Base-by-base conservation (phyloP, 371 early-diverging fungal species). In the Lichtheimia corymbifera region DNA sequence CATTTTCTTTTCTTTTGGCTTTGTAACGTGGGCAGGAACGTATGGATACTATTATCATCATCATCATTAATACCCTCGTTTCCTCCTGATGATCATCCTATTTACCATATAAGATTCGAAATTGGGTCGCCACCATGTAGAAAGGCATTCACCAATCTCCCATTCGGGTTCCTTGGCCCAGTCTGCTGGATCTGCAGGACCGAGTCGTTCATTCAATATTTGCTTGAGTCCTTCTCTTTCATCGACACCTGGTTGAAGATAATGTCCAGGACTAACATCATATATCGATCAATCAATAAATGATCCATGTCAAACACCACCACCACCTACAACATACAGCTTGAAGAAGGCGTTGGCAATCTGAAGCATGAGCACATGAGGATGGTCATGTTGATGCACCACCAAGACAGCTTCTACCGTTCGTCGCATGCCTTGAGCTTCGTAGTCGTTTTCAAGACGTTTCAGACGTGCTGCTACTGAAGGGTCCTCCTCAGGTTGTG, bases 371-470 rank as follows among this genome's bases (percentile, higher is more conserved):
- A 93, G 73, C 9, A 93, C 88, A 59, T 92, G 92, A 11, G 93
- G 93, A 75, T 91, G 91, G 50, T 85, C 85, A 65, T 92, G 90
- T 61, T 91, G 90, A 72, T 93, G 92, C 20, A 91, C 90, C 1
- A 92, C 81, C 17, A 93, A 64, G 0, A 91, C 87, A 6, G 83
- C 93, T 68, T 91, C 92, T 6, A 92, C 93, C 1, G 88, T 84
- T 7, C 73, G 63, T 52, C 91, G 77, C 84, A 87, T 87, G 22
- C 93, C 93, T 27, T 81, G 75, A 18, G 67, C 67, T 17, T 83
- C 83, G 66, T 86, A 92, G 49, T 92, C 91, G 53, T 72, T 64
- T 69, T 87, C 81, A 58, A 91, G 72, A 11, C 90, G 71, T 28
- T 78, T 68, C 43, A 92, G 66, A 9, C 90, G 83, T 24, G 89